These are phyloP conservation scores for Hypoxylon lienhwacheense DNA, from an alignment of 495 filamentous ascomycete species.

Conservation along the genomic window DNA sequence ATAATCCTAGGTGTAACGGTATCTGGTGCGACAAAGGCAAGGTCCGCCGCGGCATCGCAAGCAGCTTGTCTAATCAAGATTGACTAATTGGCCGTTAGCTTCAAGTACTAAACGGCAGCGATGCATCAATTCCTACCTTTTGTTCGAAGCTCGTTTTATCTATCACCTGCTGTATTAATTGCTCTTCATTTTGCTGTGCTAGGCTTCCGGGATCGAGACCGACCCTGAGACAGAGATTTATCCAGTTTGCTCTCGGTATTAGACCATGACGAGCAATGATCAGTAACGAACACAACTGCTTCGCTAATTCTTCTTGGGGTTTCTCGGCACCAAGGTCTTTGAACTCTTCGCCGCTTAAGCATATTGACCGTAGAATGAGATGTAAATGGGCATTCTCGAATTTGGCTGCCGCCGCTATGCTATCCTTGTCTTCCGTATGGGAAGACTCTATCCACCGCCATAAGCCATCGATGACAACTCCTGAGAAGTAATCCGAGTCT, in stretches of 20 bases:
- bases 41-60: conserved; percentile 77
- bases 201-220: conserved; percentile 81
- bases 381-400: conserved; percentile 61
- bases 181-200: conserved; percentile 55
- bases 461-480: conserved; percentile 65
- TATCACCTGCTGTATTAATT: conserved; percentile 53
- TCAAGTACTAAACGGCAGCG: neutral
- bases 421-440: conserved; percentile 74
- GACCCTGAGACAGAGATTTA: conserved; percentile 75
- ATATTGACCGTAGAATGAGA: conserved; percentile 71
- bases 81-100: conserved; percentile 37
- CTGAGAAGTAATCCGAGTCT: conserved; percentile 57
- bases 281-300: conserved; percentile 71
- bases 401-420: conserved; percentile 68
- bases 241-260: conserved; percentile 80
- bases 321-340: conserved; percentile 42
- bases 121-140: conserved; percentile 42
- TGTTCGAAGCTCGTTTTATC: conserved; percentile 49
- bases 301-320: conserved; percentile 52
- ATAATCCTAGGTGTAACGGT: conserved; percentile 75
- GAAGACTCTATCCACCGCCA: conserved; percentile 79
- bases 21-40: conserved; percentile 91
- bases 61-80: conserved; percentile 65
- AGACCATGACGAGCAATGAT: conserved; percentile 78
- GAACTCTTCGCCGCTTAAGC: conserved; percentile 51